Conservation (phyloP, 768 basidiomycete genomes). For the Glaciozyma antarctica region DNA sequence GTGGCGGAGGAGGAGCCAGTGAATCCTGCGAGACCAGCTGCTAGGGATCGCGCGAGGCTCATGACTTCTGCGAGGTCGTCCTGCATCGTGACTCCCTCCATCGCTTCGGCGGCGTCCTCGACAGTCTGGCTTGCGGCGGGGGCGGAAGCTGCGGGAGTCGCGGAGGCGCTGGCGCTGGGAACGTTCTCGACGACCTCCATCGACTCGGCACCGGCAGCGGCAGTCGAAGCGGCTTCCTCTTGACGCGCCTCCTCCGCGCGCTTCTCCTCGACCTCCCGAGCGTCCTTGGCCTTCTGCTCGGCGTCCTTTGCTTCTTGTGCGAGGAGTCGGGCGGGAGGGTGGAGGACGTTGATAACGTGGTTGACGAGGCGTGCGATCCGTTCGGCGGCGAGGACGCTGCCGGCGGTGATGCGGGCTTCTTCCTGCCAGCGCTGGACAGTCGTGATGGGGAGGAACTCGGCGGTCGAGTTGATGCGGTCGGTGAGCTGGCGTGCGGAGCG, state of each 20-base stretch:
- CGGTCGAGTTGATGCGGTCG: conserved; percentile 27
- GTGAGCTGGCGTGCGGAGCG: conserved; percentile 20
- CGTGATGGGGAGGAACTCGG: conserved; percentile 37
- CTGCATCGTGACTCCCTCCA: conserved; percentile 1
- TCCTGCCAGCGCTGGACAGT: conserved; percentile 42
- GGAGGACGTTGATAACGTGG: conserved; percentile 40
- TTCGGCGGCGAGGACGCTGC: conserved; percentile 26
- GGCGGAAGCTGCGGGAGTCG: neutral
- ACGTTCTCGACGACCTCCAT: conserved; percentile 25
- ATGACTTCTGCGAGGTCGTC: conserved; percentile 31
- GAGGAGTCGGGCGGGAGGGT: conserved; percentile 38
- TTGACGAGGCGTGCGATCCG: conserved; percentile 32
- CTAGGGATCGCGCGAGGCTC: conserved; percentile 30
- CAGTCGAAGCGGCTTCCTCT: conserved; percentile 8
- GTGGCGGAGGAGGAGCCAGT: conserved; percentile 1
- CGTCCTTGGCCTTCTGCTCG: conserved; percentile 18
- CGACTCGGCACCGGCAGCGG: neutral
- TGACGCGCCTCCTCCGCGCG: conserved; percentile 34
- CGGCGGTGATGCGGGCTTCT: conserved; percentile 37
- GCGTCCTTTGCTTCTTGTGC: conserved; percentile 43
- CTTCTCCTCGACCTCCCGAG: conserved; percentile 15
- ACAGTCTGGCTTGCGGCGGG: neutral
- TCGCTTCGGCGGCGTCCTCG: conserved; percentile 12
- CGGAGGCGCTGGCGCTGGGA: neutral
- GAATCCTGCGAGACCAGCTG: conserved; percentile 23